Percentiles rank a stretch among this genome's conserved stretches.
phyloP scores from a whole-genome alignment of 495 filamentous ascomycete species.

The Pyrenopolyporus hunteri region DNA sequence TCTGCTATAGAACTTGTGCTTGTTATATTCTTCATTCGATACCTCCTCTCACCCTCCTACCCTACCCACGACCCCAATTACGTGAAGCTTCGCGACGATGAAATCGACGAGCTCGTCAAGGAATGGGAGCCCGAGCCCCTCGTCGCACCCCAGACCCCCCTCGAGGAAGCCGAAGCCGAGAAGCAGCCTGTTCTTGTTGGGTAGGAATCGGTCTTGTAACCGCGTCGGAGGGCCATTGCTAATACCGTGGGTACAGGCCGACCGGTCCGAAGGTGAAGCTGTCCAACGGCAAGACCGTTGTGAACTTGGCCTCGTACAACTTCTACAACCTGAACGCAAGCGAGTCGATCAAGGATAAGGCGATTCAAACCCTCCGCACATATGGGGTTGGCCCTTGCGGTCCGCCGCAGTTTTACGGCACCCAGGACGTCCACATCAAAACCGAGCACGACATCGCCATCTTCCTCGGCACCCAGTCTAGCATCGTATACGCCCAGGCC shows the following conservation, averaged over 20 bases:
- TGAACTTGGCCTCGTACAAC: slow-evolving; percentile 91
- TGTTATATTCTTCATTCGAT: slow-evolving; percentile 93
- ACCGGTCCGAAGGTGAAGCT: slow-evolving; percentile 91
- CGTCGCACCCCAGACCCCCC: slow-evolving; percentile 68
- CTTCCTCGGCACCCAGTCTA: slow-evolving; percentile 82
- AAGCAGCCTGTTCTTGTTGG: slow-evolving; percentile 86
- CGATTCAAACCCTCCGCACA: slow-evolving; percentile 87
- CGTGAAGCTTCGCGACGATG: slow-evolving; percentile 87
- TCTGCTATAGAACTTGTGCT: slow-evolving; percentile 93
- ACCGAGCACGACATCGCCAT: slow-evolving; percentile 92
- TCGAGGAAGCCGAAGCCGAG: slow-evolving; percentile 84
- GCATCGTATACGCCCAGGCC: slow-evolving; percentile 93
- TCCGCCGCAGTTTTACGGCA: slow-evolving; percentile 96
- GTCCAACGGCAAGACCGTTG: slow-evolving; percentile 84
- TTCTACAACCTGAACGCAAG: slow-evolving; percentile 96
- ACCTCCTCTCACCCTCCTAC: slow-evolving; percentile 89
- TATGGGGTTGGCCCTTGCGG: slow-evolving; percentile 97
- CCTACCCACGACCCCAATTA: slow-evolving; percentile 85
- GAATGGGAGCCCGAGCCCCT: slow-evolving; percentile 97
- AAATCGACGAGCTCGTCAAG: slow-evolving; percentile 96
- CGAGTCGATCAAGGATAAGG: slow-evolving; percentile 90
- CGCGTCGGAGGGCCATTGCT: background rate
- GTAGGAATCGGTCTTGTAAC: slow-evolving; percentile 53
- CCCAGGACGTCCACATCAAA: slow-evolving; percentile 97
- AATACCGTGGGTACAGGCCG: slow-evolving; percentile 61